Evolutionary conservation across 2,329 filamentous ascomycete species (phyloP), one percentile per base, ranked within the genome.

Genomic region (Dothideomycetidae sp.): DNA sequence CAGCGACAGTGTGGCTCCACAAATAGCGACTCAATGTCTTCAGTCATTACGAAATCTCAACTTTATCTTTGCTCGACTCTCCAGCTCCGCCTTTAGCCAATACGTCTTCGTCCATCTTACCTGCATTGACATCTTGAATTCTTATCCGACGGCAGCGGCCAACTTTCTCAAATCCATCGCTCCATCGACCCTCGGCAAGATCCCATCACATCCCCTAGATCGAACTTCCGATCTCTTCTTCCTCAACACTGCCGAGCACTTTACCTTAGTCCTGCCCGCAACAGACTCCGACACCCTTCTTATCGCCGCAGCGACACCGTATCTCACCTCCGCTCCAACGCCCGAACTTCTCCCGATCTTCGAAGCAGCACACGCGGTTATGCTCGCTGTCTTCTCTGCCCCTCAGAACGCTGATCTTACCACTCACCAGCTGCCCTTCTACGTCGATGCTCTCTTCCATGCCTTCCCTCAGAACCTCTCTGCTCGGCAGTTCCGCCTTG

Each of bases 141-240:
- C 75, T n/a, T 79, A 82, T 48, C 70, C 78, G 0, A 61, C 65
- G 9, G 69, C 80, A 17, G 69, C 74, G 3, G 70, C 78, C 42
- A 64, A 69, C 13, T 82, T 92, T 48, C 60, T 93, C 15, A 63
- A 66, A 43, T 68, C 71, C 13, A 78, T 79, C 34, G 67, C 69
- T 40, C 73, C 73, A 4, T 56, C 58, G 29, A 61, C 69, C 41
- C 54, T 68, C 12, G 67, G 70, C 29, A 58, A 64, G 28, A 73
- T 80, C 19, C 71, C 78, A 0, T 58, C 62, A 4, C 71, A 79
- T 45, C 74, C 78, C 4, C 62, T 84, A 2, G 73, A 83, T 47
- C 70, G 80, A 40, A 78, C 71, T 12, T 63, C 88, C n/a, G 81
- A 90, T 52, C 70, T 93, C 11, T 93, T 83, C 62, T 93, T 92